These are phyloP conservation scores for Colletotrichum sp. DNA, from an alignment of 2,329 filamentous ascomycete species.

Conservation along the genomic window DNA sequence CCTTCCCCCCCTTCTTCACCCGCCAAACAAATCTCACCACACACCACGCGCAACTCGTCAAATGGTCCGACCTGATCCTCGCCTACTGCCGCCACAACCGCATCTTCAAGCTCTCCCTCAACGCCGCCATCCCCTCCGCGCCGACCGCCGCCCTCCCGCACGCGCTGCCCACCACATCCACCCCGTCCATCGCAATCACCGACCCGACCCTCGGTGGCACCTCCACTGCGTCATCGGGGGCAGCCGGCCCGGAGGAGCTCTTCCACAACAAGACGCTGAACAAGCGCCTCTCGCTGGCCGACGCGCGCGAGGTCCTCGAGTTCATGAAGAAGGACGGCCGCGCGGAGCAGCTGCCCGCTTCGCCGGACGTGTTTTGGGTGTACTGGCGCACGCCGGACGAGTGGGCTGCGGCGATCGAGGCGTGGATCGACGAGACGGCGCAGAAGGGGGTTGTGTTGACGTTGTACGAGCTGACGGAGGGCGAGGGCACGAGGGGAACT, in stretches of 20 bases:
- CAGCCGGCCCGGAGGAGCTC: slow-evolving; percentile 43
- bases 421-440: slow-evolving; percentile 85
- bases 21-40: slow-evolving; percentile 77
- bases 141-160: slow-evolving; percentile 30
- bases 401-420: slow-evolving; percentile 81
- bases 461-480: slow-evolving; percentile 87
- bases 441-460: slow-evolving; percentile 91
- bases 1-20: slow-evolving; percentile 87
- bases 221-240: slow-evolving; percentile 48
- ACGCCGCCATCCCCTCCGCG: slow-evolving; percentile 57
- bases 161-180: slow-evolving; percentile 36
- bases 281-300: slow-evolving; percentile 53
- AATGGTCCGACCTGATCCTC: slow-evolving; percentile 88
- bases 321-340: slow-evolving; percentile 64
- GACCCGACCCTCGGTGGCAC: slow-evolving; percentile 42
- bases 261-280: slow-evolving; percentile 63
- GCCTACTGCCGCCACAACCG: slow-evolving; percentile 81
- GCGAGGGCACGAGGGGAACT: slow-evolving; percentile 76
- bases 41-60: slow-evolving; percentile 75
- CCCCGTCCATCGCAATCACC: slow-evolving; percentile 29
- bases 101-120: slow-evolving; percentile 76
- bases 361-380: slow-evolving; percentile 68
- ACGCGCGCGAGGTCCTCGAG: slow-evolving; percentile 63
- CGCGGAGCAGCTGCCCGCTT: slow-evolving; percentile 66
- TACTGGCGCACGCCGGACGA: slow-evolving; percentile 90